Conservation (phyloP, 768 basidiomycete genomes). For the Nidularia pulvinata region DNA sequence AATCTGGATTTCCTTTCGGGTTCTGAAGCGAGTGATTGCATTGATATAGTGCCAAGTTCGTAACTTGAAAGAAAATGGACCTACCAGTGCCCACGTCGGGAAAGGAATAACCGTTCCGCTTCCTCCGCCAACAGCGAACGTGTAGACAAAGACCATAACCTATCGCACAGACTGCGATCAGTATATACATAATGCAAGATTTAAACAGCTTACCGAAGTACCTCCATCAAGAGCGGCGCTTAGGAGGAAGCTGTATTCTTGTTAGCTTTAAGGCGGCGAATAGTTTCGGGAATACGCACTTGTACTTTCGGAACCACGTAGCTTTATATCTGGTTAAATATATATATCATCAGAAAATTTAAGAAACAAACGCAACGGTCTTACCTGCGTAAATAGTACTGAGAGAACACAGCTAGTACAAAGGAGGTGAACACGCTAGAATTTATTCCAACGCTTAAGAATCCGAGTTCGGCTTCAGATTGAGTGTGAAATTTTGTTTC, state of each 20-base stretch:
- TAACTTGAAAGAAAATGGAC: background rate
- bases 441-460: slow-evolving; percentile 51
- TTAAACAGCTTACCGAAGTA: slow-evolving; percentile 27
- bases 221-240: slow-evolving; percentile 52
- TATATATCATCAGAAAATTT: too few species aligned
- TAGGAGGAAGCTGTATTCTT: slow-evolving; percentile 29
- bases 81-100: slow-evolving; percentile 21
- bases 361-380: background rate
- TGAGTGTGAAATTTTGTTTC: background rate
- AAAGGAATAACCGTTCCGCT: slow-evolving; percentile 15
- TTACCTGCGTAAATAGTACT: slow-evolving; percentile 35
- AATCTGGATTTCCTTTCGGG: slow-evolving; percentile 17
- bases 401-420: slow-evolving; percentile 36
- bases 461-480: slow-evolving; percentile 28
- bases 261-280: too few species aligned
- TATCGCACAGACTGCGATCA: background rate
- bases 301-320: slow-evolving; percentile 46
- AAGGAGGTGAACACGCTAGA: slow-evolving; percentile 40
- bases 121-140: slow-evolving; percentile 24
- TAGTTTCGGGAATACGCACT: too few species aligned
- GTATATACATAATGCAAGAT: background rate
- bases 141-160: slow-evolving; percentile 27
- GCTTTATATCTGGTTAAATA: slow-evolving; percentile 25
- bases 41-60: background rate
- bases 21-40: too few species aligned